Base-by-base conservation (phyloP, 192 early-diverging fungal species). In the Gonapodya prolifera region DNA sequence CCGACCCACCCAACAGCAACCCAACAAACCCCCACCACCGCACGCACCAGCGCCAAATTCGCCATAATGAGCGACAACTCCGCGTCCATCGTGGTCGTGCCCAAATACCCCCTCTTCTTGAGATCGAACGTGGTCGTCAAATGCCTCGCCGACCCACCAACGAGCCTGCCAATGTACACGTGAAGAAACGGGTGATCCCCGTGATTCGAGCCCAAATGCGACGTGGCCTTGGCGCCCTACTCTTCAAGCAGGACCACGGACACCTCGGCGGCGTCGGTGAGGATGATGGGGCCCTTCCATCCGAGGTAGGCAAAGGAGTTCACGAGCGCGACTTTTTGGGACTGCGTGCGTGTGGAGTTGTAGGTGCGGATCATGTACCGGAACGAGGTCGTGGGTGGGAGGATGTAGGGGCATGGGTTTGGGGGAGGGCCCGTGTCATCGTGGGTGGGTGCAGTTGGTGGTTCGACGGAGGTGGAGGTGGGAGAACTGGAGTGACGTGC, bases 51-150 rank as follows among this genome's bases (percentile, higher is more conserved):
- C 2, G 94, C 97, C 82, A 94, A 91, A 78, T 99, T 99, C 0
- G 95, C 94, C 95, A 97, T 97, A 35, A 99, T 86, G 33, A 99
- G 83, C 0, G 96, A 98, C 69, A 99, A 84, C 83, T 99, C 95
- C 2, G 97, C 95, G 81, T 99, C 97, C 97, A 99, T 99, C 33
- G 92, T 91, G 0, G 97, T 99, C 34, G 92, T 99, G 33, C 97
- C 97, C 70, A 99, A 81, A 78, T 99, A 99, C 70, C 86, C 88
- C 75, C 97, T 84, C 80, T 98, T 96, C 85, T 99, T 99, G 45
- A 99, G 86, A 83, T 96, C 94, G 78, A 93, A 99, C 75, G 81
- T 91, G 8, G 45, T 16, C 23, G 70, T 73, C 30, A 76, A 35
- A 70, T 76, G 76, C 31, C 76, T 33, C 33, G 35, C 16, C 0